A percentile compares a stretch with the other conserved stretches of the same genome.
Conservation (phyloP, 2,329 filamentous ascomycete species). For the Cercospora sojina region DNA sequence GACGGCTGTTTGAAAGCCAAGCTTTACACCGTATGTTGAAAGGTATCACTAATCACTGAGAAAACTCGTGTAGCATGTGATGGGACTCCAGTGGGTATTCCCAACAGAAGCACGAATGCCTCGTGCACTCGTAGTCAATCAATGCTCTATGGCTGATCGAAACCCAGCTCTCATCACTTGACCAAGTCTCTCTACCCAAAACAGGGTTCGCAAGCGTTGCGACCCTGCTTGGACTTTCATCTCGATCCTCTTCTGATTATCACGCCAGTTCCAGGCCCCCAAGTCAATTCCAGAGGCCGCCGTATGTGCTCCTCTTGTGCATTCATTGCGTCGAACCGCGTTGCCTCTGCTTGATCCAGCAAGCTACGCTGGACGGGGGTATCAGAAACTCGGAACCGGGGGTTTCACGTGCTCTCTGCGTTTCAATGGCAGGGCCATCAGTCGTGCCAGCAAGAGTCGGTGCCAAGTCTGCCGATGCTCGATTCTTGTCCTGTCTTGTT, state of each 20-base stretch:
- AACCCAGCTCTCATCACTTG: not conserved
- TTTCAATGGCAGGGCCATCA: not conserved
- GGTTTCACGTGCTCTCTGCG: not conserved
- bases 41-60: not conserved
- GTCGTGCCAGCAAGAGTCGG: slow-evolving; percentile 16
- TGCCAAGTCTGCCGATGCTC: not conserved
- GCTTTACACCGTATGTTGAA: not conserved
- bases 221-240: not conserved
- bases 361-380: not conserved
- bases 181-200: not conserved
- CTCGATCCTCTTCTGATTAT: not conserved
- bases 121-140: not conserved
- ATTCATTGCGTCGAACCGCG: not conserved
- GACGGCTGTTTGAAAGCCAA: not conserved
- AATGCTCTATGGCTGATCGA: not conserved
- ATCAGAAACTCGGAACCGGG: not conserved
- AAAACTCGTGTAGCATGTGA: not conserved
- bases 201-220: not conserved
- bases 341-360: not conserved
- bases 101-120: not conserved
- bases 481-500: not conserved
- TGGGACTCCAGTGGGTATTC: not conserved
- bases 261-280: not conserved
- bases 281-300: not conserved
- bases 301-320: not conserved